These are phyloP conservation scores for Aphanomyces stellatus DNA, from an alignment of 352 stramenopile species.

Conservation along the genomic window DNA sequence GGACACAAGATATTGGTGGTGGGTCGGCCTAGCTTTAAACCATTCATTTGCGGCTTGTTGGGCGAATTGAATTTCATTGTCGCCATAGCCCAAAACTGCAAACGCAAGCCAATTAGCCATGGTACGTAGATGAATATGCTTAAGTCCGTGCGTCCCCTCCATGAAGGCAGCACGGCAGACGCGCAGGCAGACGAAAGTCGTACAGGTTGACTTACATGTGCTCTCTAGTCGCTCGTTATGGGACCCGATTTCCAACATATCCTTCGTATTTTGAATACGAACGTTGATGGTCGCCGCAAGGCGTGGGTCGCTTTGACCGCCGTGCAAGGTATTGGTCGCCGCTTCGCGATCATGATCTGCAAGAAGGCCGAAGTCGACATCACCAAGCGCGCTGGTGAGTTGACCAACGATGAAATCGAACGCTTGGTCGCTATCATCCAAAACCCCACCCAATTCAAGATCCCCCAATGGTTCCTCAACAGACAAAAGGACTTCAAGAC, in stretches of 20 bases:
- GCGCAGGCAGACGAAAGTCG: neutral
- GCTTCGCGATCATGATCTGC: slow-evolving; percentile 92
- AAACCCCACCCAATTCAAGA: slow-evolving; percentile 99
- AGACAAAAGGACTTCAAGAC: slow-evolving; percentile 99
- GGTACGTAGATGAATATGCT: slow-evolving; percentile 2
- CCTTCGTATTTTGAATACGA: slow-evolving; percentile 99
- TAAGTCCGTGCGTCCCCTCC: neutral
- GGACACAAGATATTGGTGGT: slow-evolving; percentile 20
- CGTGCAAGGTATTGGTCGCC: slow-evolving; percentile 79
- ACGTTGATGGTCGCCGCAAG: slow-evolving; percentile 98
- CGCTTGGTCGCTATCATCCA: slow-evolving; percentile 99
- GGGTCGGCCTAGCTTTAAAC: slow-evolving; percentile 18
- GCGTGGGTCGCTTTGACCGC: slow-evolving; percentile 76
- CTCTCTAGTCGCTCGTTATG: slow-evolving; percentile 77
- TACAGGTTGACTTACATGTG: neutral
- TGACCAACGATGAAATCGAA: slow-evolving; percentile 99
- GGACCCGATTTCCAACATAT: slow-evolving; percentile 99
- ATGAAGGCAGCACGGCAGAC: neutral
- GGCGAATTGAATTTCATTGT: slow-evolving; percentile 20
- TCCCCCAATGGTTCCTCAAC: slow-evolving; percentile 99
- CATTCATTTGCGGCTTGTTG: slow-evolving; percentile 17
- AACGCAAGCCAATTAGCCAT: slow-evolving; percentile 21
- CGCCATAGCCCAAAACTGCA: slow-evolving; percentile 22
- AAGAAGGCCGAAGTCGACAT: slow-evolving; percentile 99
- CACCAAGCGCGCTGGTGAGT: slow-evolving; percentile 97